phyloP scores from a whole-genome alignment of 345 rosid genomes.

The Boechera divaricarpa region DNA sequence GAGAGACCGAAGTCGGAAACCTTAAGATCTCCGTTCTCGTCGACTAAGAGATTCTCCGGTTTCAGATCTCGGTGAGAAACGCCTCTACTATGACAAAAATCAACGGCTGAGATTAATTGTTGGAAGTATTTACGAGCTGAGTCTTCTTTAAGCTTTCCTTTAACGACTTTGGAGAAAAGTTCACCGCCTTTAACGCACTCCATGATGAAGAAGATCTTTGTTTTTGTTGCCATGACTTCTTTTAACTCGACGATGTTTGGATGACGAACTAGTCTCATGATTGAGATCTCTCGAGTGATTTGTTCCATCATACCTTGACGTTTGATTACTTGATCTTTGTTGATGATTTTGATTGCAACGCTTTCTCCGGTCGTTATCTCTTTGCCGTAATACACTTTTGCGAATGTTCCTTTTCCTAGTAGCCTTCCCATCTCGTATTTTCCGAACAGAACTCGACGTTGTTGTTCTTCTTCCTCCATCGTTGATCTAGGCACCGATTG shows the following conservation, averaged over 20 bases:
- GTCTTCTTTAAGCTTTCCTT: slow-evolving; percentile 69
- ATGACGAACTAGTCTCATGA: slow-evolving; percentile 74
- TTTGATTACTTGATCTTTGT: slow-evolving; percentile 56
- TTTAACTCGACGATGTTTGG: slow-evolving; percentile 70
- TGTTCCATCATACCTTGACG: slow-evolving; percentile 68
- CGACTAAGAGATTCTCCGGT: slow-evolving; percentile 78
- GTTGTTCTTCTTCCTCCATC: slow-evolving; percentile 48
- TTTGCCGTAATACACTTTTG: slow-evolving; percentile 70
- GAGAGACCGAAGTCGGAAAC: slow-evolving; percentile 86
- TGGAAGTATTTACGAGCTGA: slow-evolving; percentile 67
- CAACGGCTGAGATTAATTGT: slow-evolving; percentile 72
- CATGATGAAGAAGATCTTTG: slow-evolving; percentile 74
- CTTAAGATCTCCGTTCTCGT: slow-evolving; percentile 70
- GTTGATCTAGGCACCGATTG: not conserved
- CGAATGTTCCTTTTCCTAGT: slow-evolving; percentile 87
- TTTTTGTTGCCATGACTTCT: slow-evolving; percentile 80
- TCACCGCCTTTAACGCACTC: slow-evolving; percentile 82
- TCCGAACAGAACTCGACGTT: slow-evolving; percentile 53
- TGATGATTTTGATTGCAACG: slow-evolving; percentile 72
- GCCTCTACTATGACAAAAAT: slow-evolving; percentile 80
- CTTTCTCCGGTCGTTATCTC: slow-evolving; percentile 50
- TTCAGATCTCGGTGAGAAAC: slow-evolving; percentile 83
- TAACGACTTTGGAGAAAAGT: slow-evolving; percentile 63
- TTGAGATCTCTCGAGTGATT: slow-evolving; percentile 74
- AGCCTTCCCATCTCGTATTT: slow-evolving; percentile 74